A percentile compares a stretch with the other conserved stretches of the same genome.
Evolutionary conservation across 768 basidiomycete species (phyloP).

Genomic region (Boletus edulis): DNA sequence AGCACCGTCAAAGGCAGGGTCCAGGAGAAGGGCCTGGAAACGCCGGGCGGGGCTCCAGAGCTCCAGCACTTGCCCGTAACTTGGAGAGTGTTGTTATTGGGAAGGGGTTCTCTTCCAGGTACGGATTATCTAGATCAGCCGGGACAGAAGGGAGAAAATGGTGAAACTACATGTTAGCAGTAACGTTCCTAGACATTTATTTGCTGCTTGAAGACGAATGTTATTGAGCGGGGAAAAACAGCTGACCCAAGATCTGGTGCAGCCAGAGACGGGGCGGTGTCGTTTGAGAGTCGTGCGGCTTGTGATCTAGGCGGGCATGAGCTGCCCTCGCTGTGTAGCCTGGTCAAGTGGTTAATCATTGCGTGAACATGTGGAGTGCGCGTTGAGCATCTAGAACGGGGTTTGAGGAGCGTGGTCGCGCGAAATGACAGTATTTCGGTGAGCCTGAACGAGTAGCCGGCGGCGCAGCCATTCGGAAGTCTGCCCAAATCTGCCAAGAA

Average conservation of each 20-base stretch:
- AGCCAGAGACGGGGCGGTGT: slow-evolving; percentile 17
- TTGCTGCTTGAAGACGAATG: not conserved
- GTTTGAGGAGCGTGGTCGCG: slow-evolving; percentile 24
- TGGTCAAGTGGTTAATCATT: slow-evolving; percentile 25
- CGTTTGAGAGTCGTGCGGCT: slow-evolving; percentile 15
- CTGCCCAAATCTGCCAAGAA: slow-evolving; percentile 1
- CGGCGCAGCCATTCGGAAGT: slow-evolving; percentile 8
- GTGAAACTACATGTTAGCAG: slow-evolving; percentile 1
- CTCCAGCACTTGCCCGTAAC: slow-evolving; percentile 13
- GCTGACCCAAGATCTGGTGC: slow-evolving; percentile 8
- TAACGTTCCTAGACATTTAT: slow-evolving; percentile 3
- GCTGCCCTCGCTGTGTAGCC: slow-evolving; percentile 24
- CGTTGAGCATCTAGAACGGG: slow-evolving; percentile 30
- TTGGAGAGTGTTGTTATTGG: slow-evolving; percentile 4
- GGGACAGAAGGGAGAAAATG: not conserved
- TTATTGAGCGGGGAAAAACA: slow-evolving; percentile 2
- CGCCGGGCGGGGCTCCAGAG: slow-evolving; percentile 20
- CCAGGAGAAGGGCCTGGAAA: slow-evolving; percentile 23
- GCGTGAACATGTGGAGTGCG: slow-evolving; percentile 34
- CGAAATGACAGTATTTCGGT: slow-evolving; percentile 17
- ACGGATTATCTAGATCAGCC: not conserved
- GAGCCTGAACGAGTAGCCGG: slow-evolving; percentile 8
- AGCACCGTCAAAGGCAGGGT: slow-evolving; percentile 22
- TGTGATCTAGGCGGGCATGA: slow-evolving; percentile 23
- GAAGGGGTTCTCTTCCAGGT: not conserved